Percentiles rank a stretch among this genome's conserved stretches.
Evolutionary conservation across 2,329 filamentous ascomycete genomes (phyloP).

Genomic region (Claviceps quebecensis): DNA sequence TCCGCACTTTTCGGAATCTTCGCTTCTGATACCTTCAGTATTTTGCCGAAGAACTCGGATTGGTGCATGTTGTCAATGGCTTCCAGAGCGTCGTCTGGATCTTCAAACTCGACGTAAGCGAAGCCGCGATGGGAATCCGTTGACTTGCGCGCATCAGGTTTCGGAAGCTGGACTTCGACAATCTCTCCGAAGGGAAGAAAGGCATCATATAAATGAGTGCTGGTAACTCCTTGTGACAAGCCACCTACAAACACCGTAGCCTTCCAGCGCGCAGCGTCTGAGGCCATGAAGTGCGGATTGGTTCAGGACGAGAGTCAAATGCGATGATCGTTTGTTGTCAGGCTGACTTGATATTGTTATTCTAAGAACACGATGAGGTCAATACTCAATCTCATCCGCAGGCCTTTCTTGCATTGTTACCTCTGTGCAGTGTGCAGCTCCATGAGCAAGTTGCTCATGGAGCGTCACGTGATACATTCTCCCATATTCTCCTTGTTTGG

Average conservation of each 20-base stretch:
- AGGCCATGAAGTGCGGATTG: constrained; percentile 39
- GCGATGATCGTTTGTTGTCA: not conserved
- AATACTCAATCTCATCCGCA: too few relatives aligned
- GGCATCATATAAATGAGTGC: constrained; percentile 66
- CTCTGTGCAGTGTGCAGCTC: too few relatives aligned
- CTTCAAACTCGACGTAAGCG: constrained; percentile 90
- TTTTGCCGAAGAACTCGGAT: constrained; percentile 81
- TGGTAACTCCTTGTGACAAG: constrained; percentile 64
- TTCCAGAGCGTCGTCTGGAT: constrained; percentile 73
- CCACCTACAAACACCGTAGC: constrained; percentile 88
- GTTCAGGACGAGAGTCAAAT: not conserved
- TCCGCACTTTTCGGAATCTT: constrained; percentile 82
- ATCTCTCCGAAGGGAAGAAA: constrained; percentile 98
- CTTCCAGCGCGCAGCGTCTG: constrained; percentile 72
- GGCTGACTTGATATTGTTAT: not conserved
- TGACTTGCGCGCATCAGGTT: constrained; percentile 68
- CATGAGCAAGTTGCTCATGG: too few relatives aligned
- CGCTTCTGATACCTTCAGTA: constrained; percentile 82
- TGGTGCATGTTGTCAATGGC: constrained; percentile 99
- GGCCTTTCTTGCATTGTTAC: too few relatives aligned
- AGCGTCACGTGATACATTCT: not conserved
- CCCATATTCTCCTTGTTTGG: not conserved
- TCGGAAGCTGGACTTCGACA: constrained; percentile 77
- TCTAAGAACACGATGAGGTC: not conserved
- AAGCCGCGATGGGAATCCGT: constrained; percentile 78